Evolutionary conservation across 2,329 filamentous ascomycete species (phyloP), one percentile per base, ranked within the genome.

Genomic region (Gliomastix tumulicola): DNA sequence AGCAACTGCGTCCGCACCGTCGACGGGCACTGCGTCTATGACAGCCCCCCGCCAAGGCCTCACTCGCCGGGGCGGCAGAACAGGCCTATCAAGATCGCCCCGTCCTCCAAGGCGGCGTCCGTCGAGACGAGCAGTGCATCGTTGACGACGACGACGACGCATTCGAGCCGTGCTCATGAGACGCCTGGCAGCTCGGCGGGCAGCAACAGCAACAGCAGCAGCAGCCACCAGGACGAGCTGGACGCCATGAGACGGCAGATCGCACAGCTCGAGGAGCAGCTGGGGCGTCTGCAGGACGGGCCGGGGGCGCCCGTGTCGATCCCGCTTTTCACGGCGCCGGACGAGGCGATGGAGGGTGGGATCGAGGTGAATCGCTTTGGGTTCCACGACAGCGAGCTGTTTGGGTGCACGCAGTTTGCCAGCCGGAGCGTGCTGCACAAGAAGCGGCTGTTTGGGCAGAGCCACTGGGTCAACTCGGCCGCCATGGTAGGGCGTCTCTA

Each of bases 1-100:
- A 66, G 62, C 42, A 76, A 78, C 41, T 82, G 79, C 47, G 41
- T 70, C 16, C 69, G 70, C 41, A 71, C 74, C 18, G 68, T 68
- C 44, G 71, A 68, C 27, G 63, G 66, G 7, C 61, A 62, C 15
- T 82, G 79, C 47, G 62, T 71, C 2, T 82, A 78, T 45, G 59
- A 30, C 13, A 37, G 34, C 33, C 34, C 56, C 6, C 4, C 16
- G 20, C 19, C 27, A 28, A 28, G 19, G 11, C 13, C 7, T 6
- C 60, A 21, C 43, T 54, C 32, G 53, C 57, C 18, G 41, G 50
- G 15, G 54, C 53, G 4, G 49, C 50, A 7, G 47, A 45, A 17
- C 44, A 44, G 34, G 32, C 22, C 15, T 50, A 44, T 49, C 11
- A 42, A 44, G 12, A 41, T 32, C 13, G 30, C 15, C 13, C 13